Evolutionary conservation across 139 green algal genomes (phyloP), one percentile per base, ranked within the genome.

Genomic region (Pseudopediastrum boryanum): DNA sequence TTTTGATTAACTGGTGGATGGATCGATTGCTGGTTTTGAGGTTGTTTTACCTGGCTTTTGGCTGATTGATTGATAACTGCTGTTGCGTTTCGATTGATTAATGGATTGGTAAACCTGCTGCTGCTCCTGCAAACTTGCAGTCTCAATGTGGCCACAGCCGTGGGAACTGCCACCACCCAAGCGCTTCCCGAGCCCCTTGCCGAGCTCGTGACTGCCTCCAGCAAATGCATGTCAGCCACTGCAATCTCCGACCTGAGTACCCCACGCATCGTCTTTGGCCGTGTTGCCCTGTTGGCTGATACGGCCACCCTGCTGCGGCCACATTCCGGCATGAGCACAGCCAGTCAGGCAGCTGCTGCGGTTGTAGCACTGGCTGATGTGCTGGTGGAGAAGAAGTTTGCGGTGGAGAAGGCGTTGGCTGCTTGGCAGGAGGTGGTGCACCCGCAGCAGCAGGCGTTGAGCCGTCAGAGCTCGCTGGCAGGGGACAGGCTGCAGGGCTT

Each of bases 241-340:
- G 36, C 71, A 54, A 31, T 78, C 36, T 70, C 27, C 12, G 71
- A 78, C 39, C 56, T 78, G 71, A 56, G 41, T 21, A 27, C 69
- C 4, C 56, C 71, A 13, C 38, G 65, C 39, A 38, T 62, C 6
- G 56, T 51, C 13, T 21, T 66, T n/a, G 48, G 51, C 65, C 43
- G 65, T 25, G 65, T 82, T 38, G 71, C 71, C 29, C 69, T 74
- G 23, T 48, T 48, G 7, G 70, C 66, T 8, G n/a, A 68, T 27
- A 29, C 38, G 2, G 66, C 48, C 77, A 66, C 66, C 35, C 54
- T 75, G 8, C n/a, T 50, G 1, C 54, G 77, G 66, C 70, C 77
- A 19, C 77, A 83, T 23, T 38, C 48, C 41, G 58, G 41, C 62
- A 73, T n/a, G n/a, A n/a, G n/a, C n/a, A n/a, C n/a, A n/a, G n/a